Evolutionary conservation across 306 rosid species (phyloP).

Genomic region (Inga laurina): DNA sequence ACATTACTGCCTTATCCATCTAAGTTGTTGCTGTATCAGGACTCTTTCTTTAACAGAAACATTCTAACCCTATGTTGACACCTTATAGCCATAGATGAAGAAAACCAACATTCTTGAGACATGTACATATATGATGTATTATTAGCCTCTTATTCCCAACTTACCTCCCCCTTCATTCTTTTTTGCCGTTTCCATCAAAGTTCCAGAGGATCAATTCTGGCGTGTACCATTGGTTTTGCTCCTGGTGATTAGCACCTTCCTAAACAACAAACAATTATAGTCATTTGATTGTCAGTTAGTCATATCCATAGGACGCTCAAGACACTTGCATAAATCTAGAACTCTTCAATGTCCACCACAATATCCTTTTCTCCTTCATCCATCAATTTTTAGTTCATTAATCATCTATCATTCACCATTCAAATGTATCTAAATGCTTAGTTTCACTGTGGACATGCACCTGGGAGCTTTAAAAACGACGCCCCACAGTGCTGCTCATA

Average conservation of each 20-base stretch:
- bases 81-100: not conserved
- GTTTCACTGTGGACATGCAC: constrained; percentile 30
- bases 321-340: not conserved
- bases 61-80: not conserved
- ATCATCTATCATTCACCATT: constrained; percentile 21
- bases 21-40: not conserved
- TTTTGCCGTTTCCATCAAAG: not conserved
- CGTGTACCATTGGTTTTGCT: not conserved
- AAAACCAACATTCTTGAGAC: not conserved
- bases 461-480: constrained; percentile 30
- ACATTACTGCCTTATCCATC: not conserved
- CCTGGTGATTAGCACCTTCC: not conserved
- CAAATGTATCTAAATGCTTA: constrained; percentile 13
- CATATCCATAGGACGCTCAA: not conserved
- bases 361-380: constrained; percentile 12
- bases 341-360: constrained; percentile 11
- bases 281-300: not conserved
- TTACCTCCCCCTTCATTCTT: not conserved
- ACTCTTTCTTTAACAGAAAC: not conserved
- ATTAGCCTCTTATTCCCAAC: not conserved
- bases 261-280: not conserved
- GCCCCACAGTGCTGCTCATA: constrained; percentile 39
- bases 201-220: not conserved
- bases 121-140: not conserved
- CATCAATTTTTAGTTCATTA: not conserved